phyloP scores from a whole-genome alignment of 176 grass and related monocot species.

The Juncus inflexus region DNA sequence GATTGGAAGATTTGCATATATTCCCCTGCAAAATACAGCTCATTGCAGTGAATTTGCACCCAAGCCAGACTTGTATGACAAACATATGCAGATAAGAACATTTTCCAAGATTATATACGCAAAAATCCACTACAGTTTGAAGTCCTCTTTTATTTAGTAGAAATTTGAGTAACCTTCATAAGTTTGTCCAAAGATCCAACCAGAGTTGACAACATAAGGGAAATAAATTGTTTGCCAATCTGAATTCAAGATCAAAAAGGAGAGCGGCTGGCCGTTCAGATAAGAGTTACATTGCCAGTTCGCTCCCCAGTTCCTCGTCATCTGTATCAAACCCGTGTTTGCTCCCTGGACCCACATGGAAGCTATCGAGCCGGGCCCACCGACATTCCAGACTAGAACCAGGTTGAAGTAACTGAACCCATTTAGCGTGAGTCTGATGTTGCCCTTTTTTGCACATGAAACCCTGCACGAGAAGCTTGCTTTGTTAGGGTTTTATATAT shows the following conservation, averaged over 20 bases:
- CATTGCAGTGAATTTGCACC: not conserved
- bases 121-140: not conserved
- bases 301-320: constrained; percentile 49
- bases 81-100: constrained; percentile 1
- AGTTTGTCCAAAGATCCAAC: constrained; percentile 71
- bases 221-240: constrained; percentile 30
- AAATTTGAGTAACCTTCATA: constrained; percentile 53
- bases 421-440: constrained; percentile 31
- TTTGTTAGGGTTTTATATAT: not conserved
- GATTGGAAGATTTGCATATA: constrained; percentile 1
- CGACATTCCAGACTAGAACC: constrained; percentile 42
- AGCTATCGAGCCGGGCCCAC: constrained; percentile 33
- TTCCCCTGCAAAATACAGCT: constrained; percentile 24
- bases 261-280: constrained; percentile 39
- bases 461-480: constrained; percentile 11
- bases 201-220: constrained; percentile 10
- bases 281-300: constrained; percentile 35
- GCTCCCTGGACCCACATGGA: constrained; percentile 23
- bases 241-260: constrained; percentile 47
- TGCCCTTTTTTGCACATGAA: constrained; percentile 40
- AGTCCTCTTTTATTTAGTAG: constrained; percentile 24
- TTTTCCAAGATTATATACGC: not conserved
- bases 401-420: constrained; percentile 52
- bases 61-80: constrained; percentile 7
- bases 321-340: constrained; percentile 27